Conservation (phyloP, 371 early-diverging fungal species). For the Lichtheimia ornata region DNA sequence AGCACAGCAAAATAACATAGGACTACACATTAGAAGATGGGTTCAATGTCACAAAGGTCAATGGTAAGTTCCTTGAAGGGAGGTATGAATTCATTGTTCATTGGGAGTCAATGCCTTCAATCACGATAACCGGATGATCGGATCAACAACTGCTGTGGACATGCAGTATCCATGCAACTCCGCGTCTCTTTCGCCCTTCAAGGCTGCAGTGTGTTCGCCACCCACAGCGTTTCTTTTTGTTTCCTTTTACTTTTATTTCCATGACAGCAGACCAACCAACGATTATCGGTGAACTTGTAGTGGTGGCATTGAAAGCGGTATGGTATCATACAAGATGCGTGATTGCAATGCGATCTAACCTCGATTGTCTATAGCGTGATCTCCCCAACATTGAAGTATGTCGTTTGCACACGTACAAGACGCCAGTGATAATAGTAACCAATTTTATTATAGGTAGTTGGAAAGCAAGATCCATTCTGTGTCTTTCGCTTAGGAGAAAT, state of each 20-base stretch:
- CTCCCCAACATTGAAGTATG: constrained; percentile 49
- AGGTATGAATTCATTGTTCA: too few relatives aligned
- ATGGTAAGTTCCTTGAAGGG: too few relatives aligned
- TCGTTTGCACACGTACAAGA: neutral
- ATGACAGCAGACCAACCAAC: constrained; percentile 11
- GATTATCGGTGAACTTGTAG: constrained; percentile 45
- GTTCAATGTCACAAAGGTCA: too few relatives aligned
- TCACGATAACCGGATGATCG: too few relatives aligned
- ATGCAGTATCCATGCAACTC: too few relatives aligned
- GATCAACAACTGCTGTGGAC: too few relatives aligned
- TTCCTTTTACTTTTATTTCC: constrained; percentile 8
- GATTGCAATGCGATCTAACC: neutral
- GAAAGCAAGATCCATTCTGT: constrained; percentile 54
- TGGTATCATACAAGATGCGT: neutral
- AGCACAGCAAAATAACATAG: too few relatives aligned
- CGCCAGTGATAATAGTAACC: neutral
- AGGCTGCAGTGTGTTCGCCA: neutral
- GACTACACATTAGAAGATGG: too few relatives aligned
- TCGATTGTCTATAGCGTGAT: constrained; percentile 28
- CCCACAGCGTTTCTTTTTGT: neutral
- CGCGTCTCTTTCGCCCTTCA: too few relatives aligned
- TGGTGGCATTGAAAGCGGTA: constrained; percentile 54
- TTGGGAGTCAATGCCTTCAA: too few relatives aligned
- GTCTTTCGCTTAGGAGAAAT: constrained; percentile 43
- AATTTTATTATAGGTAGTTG: constrained; percentile 30